These are phyloP conservation scores for Trypanosoma melophagium DNA, from an alignment of 208 protist genomes.

Conservation along the genomic window DNA sequence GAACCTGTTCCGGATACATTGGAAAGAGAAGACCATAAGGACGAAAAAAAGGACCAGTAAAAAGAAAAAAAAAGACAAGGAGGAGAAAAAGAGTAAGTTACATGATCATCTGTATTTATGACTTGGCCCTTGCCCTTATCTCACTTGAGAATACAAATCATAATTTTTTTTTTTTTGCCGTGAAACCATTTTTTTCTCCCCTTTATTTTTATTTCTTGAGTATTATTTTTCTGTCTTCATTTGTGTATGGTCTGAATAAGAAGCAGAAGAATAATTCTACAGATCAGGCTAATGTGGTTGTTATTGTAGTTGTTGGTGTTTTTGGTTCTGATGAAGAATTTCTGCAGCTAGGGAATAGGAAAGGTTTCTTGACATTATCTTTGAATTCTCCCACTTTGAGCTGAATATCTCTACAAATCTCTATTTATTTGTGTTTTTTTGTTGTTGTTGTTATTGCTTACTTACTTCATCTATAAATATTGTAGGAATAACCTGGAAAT, in stretches of 20 bases:
- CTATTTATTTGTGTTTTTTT: background rate
- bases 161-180: no score
- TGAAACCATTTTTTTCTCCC: background rate
- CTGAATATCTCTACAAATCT: background rate
- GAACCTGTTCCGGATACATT: constrained; percentile 19
- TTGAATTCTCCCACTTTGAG: no score
- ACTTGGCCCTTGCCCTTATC: no score
- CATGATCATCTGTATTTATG: no score
- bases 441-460: background rate
- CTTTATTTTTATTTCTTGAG: background rate
- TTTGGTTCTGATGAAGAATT: background rate
- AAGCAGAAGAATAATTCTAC: no score
- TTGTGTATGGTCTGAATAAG: no score
- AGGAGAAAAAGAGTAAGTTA: no score
- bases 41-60: constrained; percentile 2
- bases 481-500: background rate
- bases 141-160: no score
- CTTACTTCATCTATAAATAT: background rate
- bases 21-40: constrained; percentile 5
- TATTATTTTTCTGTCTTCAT: background rate
- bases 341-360: background rate
- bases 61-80: background rate
- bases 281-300: background rate
- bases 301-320: background rate
- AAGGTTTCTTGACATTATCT: no score